Percentiles rank a stretch among this genome's conserved stretches.
Evolutionary conservation across 208 protist genomes (phyloP).

Genomic region (Leishmania tarentolae): DNA sequence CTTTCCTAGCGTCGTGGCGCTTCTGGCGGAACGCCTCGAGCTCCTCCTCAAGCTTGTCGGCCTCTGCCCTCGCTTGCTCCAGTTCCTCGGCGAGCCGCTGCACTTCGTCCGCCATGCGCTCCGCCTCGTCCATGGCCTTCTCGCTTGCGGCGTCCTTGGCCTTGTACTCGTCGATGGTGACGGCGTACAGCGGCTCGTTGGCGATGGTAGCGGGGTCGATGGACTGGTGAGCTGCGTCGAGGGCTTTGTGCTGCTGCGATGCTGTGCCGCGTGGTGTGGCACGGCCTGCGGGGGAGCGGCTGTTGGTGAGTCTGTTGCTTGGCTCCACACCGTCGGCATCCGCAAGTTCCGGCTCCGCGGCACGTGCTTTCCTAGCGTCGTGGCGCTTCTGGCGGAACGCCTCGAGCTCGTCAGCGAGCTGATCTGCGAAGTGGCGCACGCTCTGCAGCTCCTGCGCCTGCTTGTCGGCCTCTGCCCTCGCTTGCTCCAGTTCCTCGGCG

Average conservation of each 20-base stretch:
- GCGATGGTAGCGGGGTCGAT: constrained; percentile 26
- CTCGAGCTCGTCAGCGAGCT: constrained; percentile 20
- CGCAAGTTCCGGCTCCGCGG: constrained; percentile 10
- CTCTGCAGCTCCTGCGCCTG: constrained; percentile 9
- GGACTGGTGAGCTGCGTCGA: constrained; percentile 5
- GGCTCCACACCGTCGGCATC: constrained; percentile 6
- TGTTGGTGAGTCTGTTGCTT: background rate
- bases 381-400: constrained; percentile 31
- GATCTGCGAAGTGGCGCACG: background rate
- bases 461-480: background rate
- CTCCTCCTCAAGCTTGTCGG: constrained; percentile 5
- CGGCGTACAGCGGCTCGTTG: constrained; percentile 29
- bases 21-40: constrained; percentile 7
- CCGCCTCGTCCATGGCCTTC: constrained; percentile 2
- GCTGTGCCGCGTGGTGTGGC: background rate
- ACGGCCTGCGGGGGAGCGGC: background rate
- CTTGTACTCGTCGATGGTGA: constrained; percentile 25
- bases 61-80: background rate
- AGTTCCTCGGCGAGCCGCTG: constrained; percentile 14
- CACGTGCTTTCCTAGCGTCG: constrained; percentile 25
- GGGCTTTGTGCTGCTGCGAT: background rate
- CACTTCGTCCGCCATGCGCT: constrained; percentile 7
- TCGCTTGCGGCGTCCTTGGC: constrained; percentile 9
- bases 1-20: constrained; percentile 2
- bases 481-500: constrained; percentile 11